Base-by-base conservation (phyloP, 257 asterid genomes). In the Schizonepeta tenuifolia region DNA sequence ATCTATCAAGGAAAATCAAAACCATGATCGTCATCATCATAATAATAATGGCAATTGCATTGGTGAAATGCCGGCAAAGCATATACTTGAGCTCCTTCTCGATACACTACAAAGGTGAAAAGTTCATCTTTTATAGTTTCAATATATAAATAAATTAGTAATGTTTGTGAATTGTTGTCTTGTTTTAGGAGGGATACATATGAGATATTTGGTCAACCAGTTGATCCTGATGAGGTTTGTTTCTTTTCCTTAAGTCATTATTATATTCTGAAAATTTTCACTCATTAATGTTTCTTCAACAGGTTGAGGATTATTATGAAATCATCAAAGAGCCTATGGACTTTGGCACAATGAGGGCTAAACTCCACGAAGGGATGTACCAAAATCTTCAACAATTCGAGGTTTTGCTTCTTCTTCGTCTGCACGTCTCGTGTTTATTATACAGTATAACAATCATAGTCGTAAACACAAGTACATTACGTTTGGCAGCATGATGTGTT, bases 331-430 rank as follows among this genome's bases (percentile, higher is more conserved):
- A 89, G 75, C 96, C 97, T 6, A 94, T 94, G 97, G 97, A 94
- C 81, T 94, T 94, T 9, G 97, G 89, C 44, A 94, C 97, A n/a
- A 91, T 91, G 93, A 86, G 97, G 81, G 97, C 96, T 61, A 94
- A 94, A 74, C 91, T 94, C 79, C 96, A 94, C 31, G 96, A 94
- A 78, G 97, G 93, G 60, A 75, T 91, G 96, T 91, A 91, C 59
- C 56, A 79, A 35, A 87, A 79, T 79, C 91, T 91, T 38, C 79
- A 89, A 76, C 87, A 91, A 56, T 94, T 91, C 63, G 89, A 94
- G 96, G 98, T 93, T 56, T 24, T 66, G 77, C 9, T 73, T 54
- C 44, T 15, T 10, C 15, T 11, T 13, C 24, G 5, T 46, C 51
- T 46, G 14, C 51, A n/a, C 18, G 58, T 53, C 18, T 53, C 58